phyloP scores from a whole-genome alignment of 2,329 filamentous ascomycete species.

The Alternaria ethzedia region DNA sequence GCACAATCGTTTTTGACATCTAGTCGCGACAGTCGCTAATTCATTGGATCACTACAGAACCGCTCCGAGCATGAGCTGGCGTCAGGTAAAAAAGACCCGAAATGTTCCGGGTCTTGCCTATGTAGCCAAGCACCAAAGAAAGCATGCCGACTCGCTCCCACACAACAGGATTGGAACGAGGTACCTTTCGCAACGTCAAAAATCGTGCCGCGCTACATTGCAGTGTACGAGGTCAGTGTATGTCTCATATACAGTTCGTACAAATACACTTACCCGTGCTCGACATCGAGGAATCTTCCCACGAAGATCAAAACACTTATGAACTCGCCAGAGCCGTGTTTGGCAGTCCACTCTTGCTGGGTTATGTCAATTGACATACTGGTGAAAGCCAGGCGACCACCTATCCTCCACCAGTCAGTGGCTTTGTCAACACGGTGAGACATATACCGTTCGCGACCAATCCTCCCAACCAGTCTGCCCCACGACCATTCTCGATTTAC shows the following conservation, averaged over 20 bases:
- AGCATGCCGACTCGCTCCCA: conserved; percentile 19
- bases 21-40: background rate
- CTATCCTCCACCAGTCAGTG: conserved; percentile 11
- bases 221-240: background rate
- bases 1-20: background rate
- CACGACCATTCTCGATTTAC: conserved; percentile 6
- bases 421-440: background rate
- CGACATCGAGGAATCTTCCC: conserved; percentile 1
- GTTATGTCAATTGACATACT: conserved; percentile 12
- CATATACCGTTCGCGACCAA: conserved; percentile 1
- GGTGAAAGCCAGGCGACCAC: conserved; percentile 6
- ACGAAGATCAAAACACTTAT: conserved; percentile 17
- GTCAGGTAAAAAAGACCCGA: background rate
- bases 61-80: background rate
- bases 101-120: background rate
- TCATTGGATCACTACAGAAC: background rate
- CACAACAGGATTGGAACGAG: background rate
- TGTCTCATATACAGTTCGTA: background rate
- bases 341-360: conserved; percentile 7
- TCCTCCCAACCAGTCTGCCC: conserved; percentile 1
- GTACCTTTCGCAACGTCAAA: conserved; percentile 9
- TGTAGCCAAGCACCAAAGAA: conserved; percentile 1
- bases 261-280: background rate
- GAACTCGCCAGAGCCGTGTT: conserved; percentile 11
- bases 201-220: conserved; percentile 5